Evolutionary conservation across 306 rosid genomes (phyloP), one percentile per base, ranked within the genome.

Genomic region (Cucumis hystrix): DNA sequence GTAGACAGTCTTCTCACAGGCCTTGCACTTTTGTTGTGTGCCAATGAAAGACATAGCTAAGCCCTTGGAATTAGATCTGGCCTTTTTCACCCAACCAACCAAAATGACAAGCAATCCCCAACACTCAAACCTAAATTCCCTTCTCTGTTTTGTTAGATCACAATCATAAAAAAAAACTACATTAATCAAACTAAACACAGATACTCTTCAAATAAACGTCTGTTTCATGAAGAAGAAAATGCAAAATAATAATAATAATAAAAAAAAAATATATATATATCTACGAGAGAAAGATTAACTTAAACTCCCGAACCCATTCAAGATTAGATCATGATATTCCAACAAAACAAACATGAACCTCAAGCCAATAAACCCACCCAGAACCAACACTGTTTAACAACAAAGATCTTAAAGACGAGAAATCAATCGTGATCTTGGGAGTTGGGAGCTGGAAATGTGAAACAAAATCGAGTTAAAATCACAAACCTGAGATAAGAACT

Each of bases 1-100:
- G 66, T 93, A 93, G 16, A 93, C 98, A 33, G 97, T 93, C 88
- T 93, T 93, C 84, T 86, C 90, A 73, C 98, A 93, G 66, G 97
- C 97, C 90, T 93, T 91, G 89, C 98, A 93, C 83, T 93, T 93
- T 56, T 87, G 93, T 80, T 89, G 97, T 55, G 98, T 93, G 61
- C 98, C 97, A 82, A 80, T 78, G 84, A 93, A 93, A 82, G 96
- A 91, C 97, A 94, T 93, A 67, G 80, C 78, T 82, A 40, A 25
- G 68, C 66, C 60, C 18, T 77, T 77, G 77, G 82, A 79, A 7
- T 51, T 81, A 84, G 98, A 94, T 94, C 98, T 88, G 83, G 65
- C 37, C 70, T 74, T 75, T 71, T 79, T 79, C 55, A 72, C 57
- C 59, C 60, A 52, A 52, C 57, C 57, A 47, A 47, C 12, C 28